A percentile compares a stretch with the other conserved stretches of the same genome.
Evolutionary conservation across 2,329 filamentous ascomycete genomes (phyloP).

Genomic region (Fusarium sp.): DNA sequence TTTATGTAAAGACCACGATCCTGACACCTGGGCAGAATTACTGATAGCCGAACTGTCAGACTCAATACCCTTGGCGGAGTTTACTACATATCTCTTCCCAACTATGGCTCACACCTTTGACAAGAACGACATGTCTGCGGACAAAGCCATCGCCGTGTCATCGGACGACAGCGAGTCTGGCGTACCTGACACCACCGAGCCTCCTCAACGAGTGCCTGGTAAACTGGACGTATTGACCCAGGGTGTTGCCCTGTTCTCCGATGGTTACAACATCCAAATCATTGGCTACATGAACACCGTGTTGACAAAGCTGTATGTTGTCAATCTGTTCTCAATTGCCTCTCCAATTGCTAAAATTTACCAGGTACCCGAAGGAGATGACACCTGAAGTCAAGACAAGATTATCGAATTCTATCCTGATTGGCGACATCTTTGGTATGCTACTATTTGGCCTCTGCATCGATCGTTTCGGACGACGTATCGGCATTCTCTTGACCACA

Average conservation of each 20-base stretch:
- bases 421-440: constrained; percentile 7
- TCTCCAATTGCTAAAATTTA: accelerated
- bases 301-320: background rate
- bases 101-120: background rate
- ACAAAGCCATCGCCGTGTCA: background rate
- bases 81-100: too few species aligned
- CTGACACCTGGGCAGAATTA: too few species aligned
- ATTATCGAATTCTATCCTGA: constrained; percentile 4
- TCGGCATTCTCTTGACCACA: constrained; percentile 4
- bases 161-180: background rate
- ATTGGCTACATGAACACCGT: constrained; percentile 6
- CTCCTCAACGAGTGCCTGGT: background rate
- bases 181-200: background rate
- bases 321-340: accelerated
- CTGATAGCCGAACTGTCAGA: too few species aligned
- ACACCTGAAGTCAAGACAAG: background rate
- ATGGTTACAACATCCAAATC: constrained; percentile 7
- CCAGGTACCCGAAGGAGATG: constrained; percentile 4
- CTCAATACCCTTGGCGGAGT: too few species aligned
- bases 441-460: constrained; percentile 7
- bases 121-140: background rate
- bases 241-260: constrained; percentile 1
- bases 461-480: background rate
- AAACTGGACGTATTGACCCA: background rate
- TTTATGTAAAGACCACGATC: background rate